phyloP scores from a whole-genome alignment of 2,329 filamentous ascomycete genomes.

The Fusarium piperis region DNA sequence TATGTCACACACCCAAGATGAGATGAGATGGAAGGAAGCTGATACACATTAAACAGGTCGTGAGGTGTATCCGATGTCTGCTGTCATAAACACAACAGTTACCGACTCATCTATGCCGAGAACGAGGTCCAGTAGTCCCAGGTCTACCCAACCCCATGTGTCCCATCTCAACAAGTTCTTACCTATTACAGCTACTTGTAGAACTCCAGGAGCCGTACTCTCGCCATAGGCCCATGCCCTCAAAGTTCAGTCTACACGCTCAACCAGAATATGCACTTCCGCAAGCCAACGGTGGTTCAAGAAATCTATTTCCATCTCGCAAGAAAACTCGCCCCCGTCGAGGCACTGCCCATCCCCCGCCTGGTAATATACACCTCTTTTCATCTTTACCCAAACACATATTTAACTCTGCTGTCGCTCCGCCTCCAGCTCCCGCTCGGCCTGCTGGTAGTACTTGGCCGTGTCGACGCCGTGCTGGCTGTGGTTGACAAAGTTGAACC shows the following conservation, averaged over 20 bases:
- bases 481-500: conserved; percentile 99
- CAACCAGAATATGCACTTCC: neutral
- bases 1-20: neutral
- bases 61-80: neutral
- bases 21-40: neutral
- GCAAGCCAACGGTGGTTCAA: conserved; percentile 10
- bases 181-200: neutral
- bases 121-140: neutral
- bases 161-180: neutral
- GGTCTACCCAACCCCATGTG: neutral
- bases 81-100: neutral
- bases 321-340: conserved; percentile 36
- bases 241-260: neutral
- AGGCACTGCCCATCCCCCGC: conserved; percentile 28
- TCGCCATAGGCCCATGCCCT: neutral
- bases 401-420: conserved; percentile 57
- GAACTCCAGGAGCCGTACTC: neutral
- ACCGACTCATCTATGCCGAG: neutral
- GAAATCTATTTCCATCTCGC: conserved; percentile 37
- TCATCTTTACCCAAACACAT: neutral
- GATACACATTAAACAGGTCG: neutral
- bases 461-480: conserved; percentile 96
- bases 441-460: conserved; percentile 97
- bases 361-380: conserved; percentile 42
- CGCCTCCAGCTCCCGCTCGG: conserved; percentile 90